Percentiles rank a stretch among this genome's conserved stretches.
Evolutionary conservation across 345 rosid species (phyloP).

Genomic region (Dipteronia sinensis): DNA sequence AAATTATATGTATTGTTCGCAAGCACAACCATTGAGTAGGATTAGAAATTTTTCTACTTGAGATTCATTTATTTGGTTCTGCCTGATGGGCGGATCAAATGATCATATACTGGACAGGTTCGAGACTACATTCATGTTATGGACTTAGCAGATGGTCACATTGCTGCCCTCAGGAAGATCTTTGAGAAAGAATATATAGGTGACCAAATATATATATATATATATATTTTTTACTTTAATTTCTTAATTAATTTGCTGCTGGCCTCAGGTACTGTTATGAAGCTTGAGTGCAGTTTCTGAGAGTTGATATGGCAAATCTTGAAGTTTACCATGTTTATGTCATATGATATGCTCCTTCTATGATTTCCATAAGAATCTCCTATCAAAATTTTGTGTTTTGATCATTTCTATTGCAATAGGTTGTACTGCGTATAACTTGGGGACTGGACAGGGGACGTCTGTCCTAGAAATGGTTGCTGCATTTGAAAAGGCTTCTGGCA

Average conservation of each 20-base stretch:
- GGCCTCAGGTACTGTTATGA: background rate
- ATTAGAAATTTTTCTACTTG: background rate
- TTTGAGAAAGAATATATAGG: conserved; percentile 63
- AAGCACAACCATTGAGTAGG: background rate
- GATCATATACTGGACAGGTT: conserved; percentile 43
- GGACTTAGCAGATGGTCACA: conserved; percentile 97
- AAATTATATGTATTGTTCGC: background rate
- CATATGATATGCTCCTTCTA: background rate
- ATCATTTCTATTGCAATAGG: conserved; percentile 42
- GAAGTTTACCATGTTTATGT: background rate
- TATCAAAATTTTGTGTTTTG: background rate
- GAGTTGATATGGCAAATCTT: background rate
- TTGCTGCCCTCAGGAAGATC: conserved; percentile 78
- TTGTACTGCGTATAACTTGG: conserved; percentile 84
- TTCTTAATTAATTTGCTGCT: background rate
- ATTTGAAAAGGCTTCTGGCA: conserved; percentile 88
- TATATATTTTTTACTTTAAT: background rate
- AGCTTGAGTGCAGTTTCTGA: background rate
- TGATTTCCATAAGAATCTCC: background rate
- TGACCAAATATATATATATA: conserved; percentile 17
- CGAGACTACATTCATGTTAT: conserved; percentile 95
- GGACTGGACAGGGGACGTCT: conserved; percentile 83
- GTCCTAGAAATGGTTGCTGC: conserved; percentile 95
- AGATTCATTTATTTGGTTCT: background rate
- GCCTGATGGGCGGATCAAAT: background rate